These are phyloP conservation scores for Alisma plantagoaquatica DNA, from an alignment of 106 monocot genomes.

Conservation along the genomic window DNA sequence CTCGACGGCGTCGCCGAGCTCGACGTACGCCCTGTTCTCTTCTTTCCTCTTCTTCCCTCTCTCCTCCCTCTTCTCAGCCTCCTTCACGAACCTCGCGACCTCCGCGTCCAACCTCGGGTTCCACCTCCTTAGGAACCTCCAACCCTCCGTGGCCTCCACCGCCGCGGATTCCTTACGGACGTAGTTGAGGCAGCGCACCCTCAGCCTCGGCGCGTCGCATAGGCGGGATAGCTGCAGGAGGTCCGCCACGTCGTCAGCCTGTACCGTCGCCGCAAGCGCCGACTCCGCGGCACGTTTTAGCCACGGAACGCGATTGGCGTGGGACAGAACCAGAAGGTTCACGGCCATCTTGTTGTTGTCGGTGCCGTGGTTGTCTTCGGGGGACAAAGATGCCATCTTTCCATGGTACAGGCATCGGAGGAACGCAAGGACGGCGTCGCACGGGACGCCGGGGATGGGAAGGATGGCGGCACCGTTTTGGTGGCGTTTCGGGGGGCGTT, in stretches of 20 bases:
- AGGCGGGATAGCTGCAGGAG: conserved; percentile 1
- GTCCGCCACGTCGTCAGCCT: conserved; percentile 6
- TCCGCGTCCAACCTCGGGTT: conserved; percentile 5
- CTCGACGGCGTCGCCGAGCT: conserved; percentile 61
- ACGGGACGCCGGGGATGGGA: no score
- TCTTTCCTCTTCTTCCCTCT: conserved; percentile 19
- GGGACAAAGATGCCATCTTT: no score
- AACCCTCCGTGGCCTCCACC: conserved; percentile 52
- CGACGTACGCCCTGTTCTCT: conserved; percentile 27
- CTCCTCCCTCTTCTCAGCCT: conserved; percentile 47
- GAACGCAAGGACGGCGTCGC: no score
- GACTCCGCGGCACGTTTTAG: conserved; percentile 4
- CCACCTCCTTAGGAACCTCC: conserved; percentile 24
- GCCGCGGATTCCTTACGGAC: conserved; percentile 29
- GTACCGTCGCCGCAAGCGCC: conserved; percentile 9
- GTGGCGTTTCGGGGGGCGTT: no score
- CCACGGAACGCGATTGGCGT: neutral
- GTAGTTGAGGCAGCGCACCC: conserved; percentile 34
- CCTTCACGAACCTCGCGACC: conserved; percentile 30
- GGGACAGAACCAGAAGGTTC: neutral
- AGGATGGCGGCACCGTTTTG: no score
- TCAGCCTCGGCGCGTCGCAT: conserved; percentile 59
- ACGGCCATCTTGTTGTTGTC: conserved; percentile 4
- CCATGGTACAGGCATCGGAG: no score
- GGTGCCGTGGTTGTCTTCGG: no score